Evolutionary conservation across 2,329 filamentous ascomycete genomes (phyloP).

Genomic region (Aspergillus cejpii): DNA sequence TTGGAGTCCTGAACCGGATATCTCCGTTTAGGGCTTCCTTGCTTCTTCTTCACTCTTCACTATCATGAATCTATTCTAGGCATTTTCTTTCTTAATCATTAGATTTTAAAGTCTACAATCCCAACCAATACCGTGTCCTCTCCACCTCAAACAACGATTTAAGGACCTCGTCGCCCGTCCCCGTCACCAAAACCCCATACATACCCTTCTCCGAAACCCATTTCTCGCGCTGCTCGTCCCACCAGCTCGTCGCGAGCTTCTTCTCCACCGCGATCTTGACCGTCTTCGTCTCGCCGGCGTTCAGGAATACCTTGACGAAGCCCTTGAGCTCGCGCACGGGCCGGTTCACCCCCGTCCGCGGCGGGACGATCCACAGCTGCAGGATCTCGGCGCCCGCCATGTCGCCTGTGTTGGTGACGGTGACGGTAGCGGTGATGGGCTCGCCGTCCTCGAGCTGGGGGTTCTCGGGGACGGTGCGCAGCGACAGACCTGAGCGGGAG

Average conservation of each 20-base stretch:
- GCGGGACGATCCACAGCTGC: conserved; percentile 48
- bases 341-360: conserved; percentile 47
- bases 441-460: conserved; percentile 41
- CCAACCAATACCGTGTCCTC: conserved; percentile 62
- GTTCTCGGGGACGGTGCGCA: conserved; percentile 23
- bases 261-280: conserved; percentile 52
- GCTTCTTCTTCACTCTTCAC: too few relatives aligned
- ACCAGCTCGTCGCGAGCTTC: conserved; percentile 63
- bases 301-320: conserved; percentile 58
- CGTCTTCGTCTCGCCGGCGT: conserved; percentile 52
- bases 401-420: conserved; percentile 50
- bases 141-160: conserved; percentile 51
- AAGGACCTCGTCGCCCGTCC: conserved; percentile 49
- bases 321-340: conserved; percentile 59
- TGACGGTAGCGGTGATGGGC: conserved; percentile 42
- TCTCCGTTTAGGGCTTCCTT: too few relatives aligned
- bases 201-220: conserved; percentile 62
- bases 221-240: conserved; percentile 59
- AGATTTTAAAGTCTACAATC: conserved; percentile 41
- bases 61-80: too few relatives aligned
- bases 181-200: conserved; percentile 57
- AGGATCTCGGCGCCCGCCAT: conserved; percentile 50
- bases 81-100: neutral
- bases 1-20: too few relatives aligned
- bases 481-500: conserved; percentile 44